Conservation (phyloP, 345 rosid genomes). For the Corymbia maculata region DNA sequence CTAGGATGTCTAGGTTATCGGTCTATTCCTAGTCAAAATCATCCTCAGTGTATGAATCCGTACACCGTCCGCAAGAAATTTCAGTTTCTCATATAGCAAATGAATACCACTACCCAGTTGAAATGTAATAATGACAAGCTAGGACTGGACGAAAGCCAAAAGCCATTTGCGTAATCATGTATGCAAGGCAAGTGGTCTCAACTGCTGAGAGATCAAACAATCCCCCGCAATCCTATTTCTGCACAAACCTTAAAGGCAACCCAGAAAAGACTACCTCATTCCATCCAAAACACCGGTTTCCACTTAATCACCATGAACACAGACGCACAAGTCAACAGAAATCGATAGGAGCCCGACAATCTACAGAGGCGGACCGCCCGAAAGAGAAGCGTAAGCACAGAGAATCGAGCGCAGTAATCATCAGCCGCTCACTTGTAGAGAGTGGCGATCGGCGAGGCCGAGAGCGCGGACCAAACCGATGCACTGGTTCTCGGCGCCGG, state of each 20-base stretch:
- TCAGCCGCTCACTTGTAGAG: conserved; percentile 29
- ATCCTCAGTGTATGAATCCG: background rate
- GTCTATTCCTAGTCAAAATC: background rate
- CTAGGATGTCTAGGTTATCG: background rate
- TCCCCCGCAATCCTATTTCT: background rate
- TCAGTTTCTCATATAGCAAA: background rate
- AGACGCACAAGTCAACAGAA: background rate
- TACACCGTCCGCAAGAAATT: background rate
- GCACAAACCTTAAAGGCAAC: background rate
- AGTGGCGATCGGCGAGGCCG: conserved; percentile 58
- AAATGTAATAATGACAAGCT: background rate
- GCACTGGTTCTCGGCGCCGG: conserved; percentile 94
- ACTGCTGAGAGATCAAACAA: background rate
- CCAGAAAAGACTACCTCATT: background rate
- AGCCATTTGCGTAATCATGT: background rate
- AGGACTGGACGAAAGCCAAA: background rate
- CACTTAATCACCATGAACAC: background rate
- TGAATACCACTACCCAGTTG: background rate
- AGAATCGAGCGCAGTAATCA: background rate
- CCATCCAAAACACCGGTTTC: background rate
- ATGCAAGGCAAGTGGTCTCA: background rate
- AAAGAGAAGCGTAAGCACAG: background rate
- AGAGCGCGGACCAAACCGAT: conserved; percentile 78
- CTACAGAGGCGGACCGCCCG: background rate
- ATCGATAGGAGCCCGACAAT: background rate